Evolutionary conservation across 2,329 filamentous ascomycete genomes (phyloP), one percentile per base, ranked within the genome.

Genomic region (Myotisia sp.): DNA sequence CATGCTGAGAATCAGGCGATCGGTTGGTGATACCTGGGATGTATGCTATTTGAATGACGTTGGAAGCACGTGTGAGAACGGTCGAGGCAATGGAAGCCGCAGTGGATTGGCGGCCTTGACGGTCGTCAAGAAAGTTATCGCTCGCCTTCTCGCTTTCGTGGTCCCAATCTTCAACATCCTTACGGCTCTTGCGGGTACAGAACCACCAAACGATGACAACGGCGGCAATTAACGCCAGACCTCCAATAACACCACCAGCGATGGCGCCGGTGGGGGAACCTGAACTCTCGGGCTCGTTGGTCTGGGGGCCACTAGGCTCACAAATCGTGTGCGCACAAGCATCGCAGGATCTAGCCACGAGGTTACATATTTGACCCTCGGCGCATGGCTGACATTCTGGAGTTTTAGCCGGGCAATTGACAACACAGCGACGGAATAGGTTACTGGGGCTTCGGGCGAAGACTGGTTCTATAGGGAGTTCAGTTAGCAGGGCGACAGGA

Each of bases 1-100:
- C 64, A 24, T 74, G 76, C 3, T 83, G 82, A 1, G 84, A 87
- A n/a, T 79, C 77, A 4, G 82, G 80, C 8, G 86, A 85, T 45
- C 87, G 74, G 61, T 94, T 94, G 40, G 84, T 94, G 49, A 95
- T 86, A 40, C 90, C 90, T 9, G 90, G 90, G 45, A 98, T 95
- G 58, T 95, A 98, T 37, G 90, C 90, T 59, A 98, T 98, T 61
- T 95, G 90, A 49, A 98, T 98, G 54, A 98, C 87, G 64, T 98
- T 98, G 50, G 90, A 95, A 31, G 90, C 90, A 42, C 90, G 77
- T 12, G 90, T 95, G 40, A 94, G 71, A 39, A 95, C 85, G 17
- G 87, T 95, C 6, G 86, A 94, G 10, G 90, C 90, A 52, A 98
- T 84, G 8, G 87, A 95, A 49, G 79, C 72, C 36, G 87, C 78